Percentiles rank a stretch among this genome's conserved stretches.
phyloP scores from a whole-genome alignment of 352 stramenopile species.

The Halophytophthora polymorphica region DNA sequence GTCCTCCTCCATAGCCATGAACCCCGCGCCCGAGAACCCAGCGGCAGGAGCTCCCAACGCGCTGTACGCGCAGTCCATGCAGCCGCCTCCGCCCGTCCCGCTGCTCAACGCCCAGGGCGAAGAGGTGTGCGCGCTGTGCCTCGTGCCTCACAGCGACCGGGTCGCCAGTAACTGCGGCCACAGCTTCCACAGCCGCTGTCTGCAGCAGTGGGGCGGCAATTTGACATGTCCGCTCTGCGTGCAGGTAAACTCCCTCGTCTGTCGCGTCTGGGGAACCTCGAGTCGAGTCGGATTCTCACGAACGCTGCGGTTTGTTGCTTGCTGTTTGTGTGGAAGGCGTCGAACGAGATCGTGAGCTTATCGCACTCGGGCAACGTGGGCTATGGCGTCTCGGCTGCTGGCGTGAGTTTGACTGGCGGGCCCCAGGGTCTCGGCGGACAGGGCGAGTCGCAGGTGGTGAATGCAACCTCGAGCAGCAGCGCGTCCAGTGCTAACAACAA shows the following conservation, averaged over 20 bases:
- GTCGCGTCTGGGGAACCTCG: no score
- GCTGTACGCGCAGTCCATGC: conserved; percentile 26
- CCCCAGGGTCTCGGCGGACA: conserved; percentile 20
- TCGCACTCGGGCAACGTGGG: conserved; percentile 9
- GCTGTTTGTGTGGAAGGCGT: conserved; percentile 16
- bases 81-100: conserved; percentile 11
- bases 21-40: conserved; percentile 24
- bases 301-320: conserved; percentile 7
- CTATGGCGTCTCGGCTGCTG: conserved; percentile 24
- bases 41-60: conserved; percentile 20
- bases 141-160: conserved; percentile 44
- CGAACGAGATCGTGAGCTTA: conserved; percentile 28
- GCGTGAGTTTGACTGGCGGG: conserved; percentile 18
- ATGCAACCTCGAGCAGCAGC: conserved; percentile 22
- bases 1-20: conserved; percentile 31
- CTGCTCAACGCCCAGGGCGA: conserved; percentile 18
- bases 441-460: conserved; percentile 17
- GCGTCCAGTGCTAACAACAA: conserved; percentile 25
- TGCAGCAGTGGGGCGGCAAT: conserved; percentile 67
- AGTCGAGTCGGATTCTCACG: no score
- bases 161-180: conserved; percentile 61
- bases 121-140: conserved; percentile 42
- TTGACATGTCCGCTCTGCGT: conserved; percentile 44
- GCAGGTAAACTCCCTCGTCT: conserved; percentile 28
- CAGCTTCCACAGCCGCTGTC: conserved; percentile 58